These are phyloP conservation scores for Termitomyces sp. DNA, from an alignment of 768 basidiomycete species.

Conservation along the genomic window DNA sequence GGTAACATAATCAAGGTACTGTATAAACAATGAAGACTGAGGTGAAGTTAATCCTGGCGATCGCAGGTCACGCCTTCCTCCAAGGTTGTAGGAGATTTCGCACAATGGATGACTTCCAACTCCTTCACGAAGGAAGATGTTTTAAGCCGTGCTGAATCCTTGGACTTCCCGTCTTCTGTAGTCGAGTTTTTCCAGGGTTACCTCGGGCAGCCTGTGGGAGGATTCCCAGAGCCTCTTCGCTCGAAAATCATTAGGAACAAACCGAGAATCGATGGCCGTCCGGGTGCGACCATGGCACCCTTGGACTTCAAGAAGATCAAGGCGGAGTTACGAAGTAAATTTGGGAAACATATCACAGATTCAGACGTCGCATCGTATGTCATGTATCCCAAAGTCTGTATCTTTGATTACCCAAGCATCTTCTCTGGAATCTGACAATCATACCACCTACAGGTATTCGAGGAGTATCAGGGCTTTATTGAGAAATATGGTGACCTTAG, in stretches of 20 bases:
- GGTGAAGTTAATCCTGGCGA: not conserved
- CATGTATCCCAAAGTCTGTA: slow-evolving; percentile 92
- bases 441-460: slow-evolving; percentile 65
- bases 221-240: slow-evolving; percentile 97
- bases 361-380: slow-evolving; percentile 91
- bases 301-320: slow-evolving; percentile 97
- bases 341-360: slow-evolving; percentile 92
- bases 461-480: slow-evolving; percentile 92
- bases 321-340: slow-evolving; percentile 86
- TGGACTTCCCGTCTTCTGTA: slow-evolving; percentile 97
- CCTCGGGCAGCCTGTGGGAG: slow-evolving; percentile 95
- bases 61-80: slow-evolving; percentile 91
- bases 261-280: slow-evolving; percentile 88
- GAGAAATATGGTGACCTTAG: slow-evolving; percentile 95
- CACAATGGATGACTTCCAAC: slow-evolving; percentile 99
- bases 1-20: slow-evolving; percentile 91
- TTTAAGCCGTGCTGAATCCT: slow-evolving; percentile 73
- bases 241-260: slow-evolving; percentile 89
- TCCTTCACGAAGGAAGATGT: slow-evolving; percentile 84
- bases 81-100: slow-evolving; percentile 98
- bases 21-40: not conserved
- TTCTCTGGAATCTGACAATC: not conserved
- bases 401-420: not conserved
- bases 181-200: slow-evolving; percentile 99
- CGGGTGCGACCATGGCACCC: slow-evolving; percentile 82